phyloP scores from a whole-genome alignment of 371 early-diverging fungal species.

The Saksenaea vasiformis region DNA sequence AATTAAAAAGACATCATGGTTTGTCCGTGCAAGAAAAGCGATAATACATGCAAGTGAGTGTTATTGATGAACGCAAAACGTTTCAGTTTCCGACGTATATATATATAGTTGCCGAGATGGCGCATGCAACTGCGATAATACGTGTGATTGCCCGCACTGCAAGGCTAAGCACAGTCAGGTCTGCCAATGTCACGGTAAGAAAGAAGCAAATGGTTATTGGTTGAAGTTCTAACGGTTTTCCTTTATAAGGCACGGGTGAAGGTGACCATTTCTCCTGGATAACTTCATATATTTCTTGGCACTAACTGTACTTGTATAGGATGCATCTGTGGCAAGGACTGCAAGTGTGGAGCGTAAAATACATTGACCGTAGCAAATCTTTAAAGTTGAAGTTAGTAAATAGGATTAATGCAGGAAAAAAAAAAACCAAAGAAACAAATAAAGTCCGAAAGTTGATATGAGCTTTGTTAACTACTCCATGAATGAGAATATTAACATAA shows the following conservation, averaged over 20 bases:
- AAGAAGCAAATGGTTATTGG: background rate
- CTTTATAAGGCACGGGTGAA: background rate
- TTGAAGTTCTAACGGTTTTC: background rate
- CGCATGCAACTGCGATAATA: background rate
- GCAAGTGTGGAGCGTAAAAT: background rate
- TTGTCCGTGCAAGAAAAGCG: background rate
- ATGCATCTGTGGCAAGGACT: background rate
- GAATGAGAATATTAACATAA: no score
- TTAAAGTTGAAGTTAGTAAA: no score
- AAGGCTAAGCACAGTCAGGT: background rate
- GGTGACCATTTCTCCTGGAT: background rate
- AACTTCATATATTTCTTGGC: background rate
- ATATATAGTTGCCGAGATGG: background rate
- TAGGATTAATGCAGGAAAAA: no score
- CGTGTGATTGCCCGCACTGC: background rate
- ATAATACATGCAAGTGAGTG: background rate
- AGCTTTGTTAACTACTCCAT: no score
- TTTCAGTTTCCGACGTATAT: background rate
- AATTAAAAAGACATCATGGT: background rate
- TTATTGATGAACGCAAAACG: background rate
- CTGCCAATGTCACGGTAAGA: background rate
- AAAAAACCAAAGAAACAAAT: no score
- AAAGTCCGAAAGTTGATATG: no score
- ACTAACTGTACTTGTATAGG: background rate
- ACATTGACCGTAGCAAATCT: no score